Percentiles rank a stretch among this genome's conserved stretches.
These are phyloP conservation scores for Ceratocystis destructans DNA, from an alignment of 2,329 filamentous ascomycete genomes.

Conservation along the genomic window DNA sequence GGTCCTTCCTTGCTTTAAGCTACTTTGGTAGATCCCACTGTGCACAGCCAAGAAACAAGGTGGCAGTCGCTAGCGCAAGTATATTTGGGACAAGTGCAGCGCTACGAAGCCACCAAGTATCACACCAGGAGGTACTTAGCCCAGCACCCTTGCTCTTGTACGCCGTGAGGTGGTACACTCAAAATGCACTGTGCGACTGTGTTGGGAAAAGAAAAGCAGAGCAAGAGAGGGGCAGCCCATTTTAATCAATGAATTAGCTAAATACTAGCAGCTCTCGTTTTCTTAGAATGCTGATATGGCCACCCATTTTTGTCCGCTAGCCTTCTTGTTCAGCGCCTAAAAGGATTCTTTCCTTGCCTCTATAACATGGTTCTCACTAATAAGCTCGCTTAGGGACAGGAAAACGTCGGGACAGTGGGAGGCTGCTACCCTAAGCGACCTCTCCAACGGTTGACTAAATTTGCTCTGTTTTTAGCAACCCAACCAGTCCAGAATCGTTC, in stretches of 20 bases:
- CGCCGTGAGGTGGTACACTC: conserved; percentile 1
- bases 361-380: neutral
- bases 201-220: neutral
- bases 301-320: neutral
- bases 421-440: neutral
- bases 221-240: neutral
- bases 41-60: neutral
- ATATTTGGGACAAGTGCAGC: neutral
- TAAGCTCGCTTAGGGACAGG: neutral
- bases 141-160: neutral
- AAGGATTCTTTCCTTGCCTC: neutral
- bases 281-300: neutral
- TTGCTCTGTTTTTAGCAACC: too few species aligned
- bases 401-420: neutral
- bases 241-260: neutral
- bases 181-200: conserved; percentile 7
- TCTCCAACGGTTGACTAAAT: neutral
- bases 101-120: conserved; percentile 4
- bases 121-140: conserved; percentile 5
- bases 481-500: too few species aligned
- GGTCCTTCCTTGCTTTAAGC: conserved; percentile 1
- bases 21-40: neutral
- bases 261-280: neutral
- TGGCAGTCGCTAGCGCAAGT: neutral
- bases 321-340: neutral